A percentile compares a stretch with the other conserved stretches of the same genome.
These are phyloP conservation scores for Bruguiera sexangula DNA, from an alignment of 345 rosid genomes.

Conservation along the genomic window DNA sequence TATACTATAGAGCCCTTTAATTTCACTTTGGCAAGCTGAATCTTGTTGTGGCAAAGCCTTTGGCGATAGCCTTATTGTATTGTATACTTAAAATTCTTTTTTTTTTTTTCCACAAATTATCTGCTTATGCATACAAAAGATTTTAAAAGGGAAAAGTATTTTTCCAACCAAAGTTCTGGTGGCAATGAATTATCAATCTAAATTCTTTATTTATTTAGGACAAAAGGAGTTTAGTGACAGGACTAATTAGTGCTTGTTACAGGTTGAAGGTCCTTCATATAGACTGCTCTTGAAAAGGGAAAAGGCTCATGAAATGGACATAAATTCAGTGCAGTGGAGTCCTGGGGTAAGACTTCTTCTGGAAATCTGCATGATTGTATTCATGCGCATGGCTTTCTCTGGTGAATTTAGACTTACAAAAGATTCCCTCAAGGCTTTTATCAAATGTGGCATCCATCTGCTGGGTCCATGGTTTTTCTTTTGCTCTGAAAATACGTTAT, in stretches of 20 bases:
- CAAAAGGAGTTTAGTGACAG: slow-evolving; percentile 4
- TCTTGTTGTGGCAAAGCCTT: not conserved
- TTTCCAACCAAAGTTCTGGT: not conserved
- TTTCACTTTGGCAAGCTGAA: not conserved
- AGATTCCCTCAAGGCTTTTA: no score
- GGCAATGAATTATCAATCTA: not conserved
- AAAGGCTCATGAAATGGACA: slow-evolving; percentile 88
- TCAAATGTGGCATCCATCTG: no score
- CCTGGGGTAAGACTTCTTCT: slow-evolving; percentile 56
- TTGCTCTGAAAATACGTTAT: not conserved
- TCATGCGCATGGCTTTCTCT: not conserved
- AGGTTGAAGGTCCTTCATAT: slow-evolving; percentile 71
- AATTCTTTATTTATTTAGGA: not conserved
- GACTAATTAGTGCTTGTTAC: slow-evolving; percentile 5
- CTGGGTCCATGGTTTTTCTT: not conserved
- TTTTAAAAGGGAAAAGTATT: not conserved
- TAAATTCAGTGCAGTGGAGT: slow-evolving; percentile 81
- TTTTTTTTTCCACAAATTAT: not conserved
- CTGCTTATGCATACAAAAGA: not conserved
- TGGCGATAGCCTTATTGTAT: not conserved
- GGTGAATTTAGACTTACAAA: no score
- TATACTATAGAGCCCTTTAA: not conserved
- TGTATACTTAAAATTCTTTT: not conserved
- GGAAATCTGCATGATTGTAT: not conserved
- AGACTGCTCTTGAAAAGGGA: slow-evolving; percentile 65